phyloP scores from a whole-genome alignment of 1,139 yeast species.

The Kurtzmaniella quercitrusa region DNA sequence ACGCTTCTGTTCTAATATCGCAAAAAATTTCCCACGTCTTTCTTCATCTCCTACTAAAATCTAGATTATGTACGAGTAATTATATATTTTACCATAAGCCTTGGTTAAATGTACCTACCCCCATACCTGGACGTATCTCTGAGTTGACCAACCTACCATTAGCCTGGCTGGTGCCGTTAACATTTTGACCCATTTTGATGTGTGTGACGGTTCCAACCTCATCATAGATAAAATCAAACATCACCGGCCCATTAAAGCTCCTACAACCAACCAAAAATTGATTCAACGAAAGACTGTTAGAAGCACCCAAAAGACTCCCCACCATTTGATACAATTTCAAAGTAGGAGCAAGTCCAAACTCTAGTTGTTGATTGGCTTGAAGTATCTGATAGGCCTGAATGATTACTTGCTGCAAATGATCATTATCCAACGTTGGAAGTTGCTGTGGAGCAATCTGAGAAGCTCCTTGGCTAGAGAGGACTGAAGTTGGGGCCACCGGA shows the following conservation, averaged over 20 bases:
- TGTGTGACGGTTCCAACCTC: constrained; percentile 46
- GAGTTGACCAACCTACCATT: neutral
- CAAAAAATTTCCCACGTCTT: no score
- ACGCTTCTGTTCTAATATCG: no score
- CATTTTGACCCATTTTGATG: constrained; percentile 22
- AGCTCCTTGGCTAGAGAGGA: neutral
- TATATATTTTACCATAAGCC: neutral
- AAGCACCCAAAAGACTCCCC: constrained; percentile 21
- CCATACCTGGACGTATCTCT: neutral
- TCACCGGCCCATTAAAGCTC: constrained; percentile 15
- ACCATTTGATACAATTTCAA: constrained; percentile 31
- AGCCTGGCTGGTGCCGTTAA: neutral
- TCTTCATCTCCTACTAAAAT: no score
- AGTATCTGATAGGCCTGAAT: constrained; percentile 32
- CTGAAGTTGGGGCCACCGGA: neutral
- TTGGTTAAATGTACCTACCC: neutral
- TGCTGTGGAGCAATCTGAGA: neutral
- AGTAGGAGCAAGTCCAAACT: constrained; percentile 37
- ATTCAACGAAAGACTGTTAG: constrained; percentile 28
- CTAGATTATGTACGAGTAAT: neutral
- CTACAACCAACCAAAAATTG: constrained; percentile 41
- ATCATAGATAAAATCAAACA: constrained; percentile 45
- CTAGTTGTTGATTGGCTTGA: constrained; percentile 29
- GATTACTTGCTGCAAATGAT: constrained; percentile 26
- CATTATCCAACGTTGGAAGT: constrained; percentile 5